A percentile compares a stretch with the other conserved stretches of the same genome.
These are phyloP conservation scores for Hirschfeldia incana DNA, from an alignment of 345 rosid species.

Conservation along the genomic window DNA sequence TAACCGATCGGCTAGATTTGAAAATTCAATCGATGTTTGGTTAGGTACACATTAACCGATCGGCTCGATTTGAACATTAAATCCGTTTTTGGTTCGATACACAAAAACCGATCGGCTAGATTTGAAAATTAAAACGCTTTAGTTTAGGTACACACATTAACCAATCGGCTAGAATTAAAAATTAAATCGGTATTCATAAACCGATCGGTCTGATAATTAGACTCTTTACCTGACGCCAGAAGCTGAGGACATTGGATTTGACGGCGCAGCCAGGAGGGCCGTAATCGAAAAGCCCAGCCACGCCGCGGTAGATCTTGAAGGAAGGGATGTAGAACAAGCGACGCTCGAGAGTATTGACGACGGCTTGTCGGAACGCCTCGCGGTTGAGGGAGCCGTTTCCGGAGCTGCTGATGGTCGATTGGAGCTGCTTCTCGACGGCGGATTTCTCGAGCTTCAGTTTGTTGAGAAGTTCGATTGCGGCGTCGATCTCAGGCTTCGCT, in stretches of 20 bases:
- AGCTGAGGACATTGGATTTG: constrained; percentile 76
- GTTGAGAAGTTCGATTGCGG: constrained; percentile 69
- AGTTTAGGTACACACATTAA: background rate
- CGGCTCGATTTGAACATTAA: too few species aligned
- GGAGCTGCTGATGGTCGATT: constrained; percentile 49
- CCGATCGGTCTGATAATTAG: background rate
- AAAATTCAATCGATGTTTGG: too few species aligned
- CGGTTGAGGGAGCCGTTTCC: constrained; percentile 48
- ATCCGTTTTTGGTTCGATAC: background rate
- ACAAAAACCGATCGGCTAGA: too few species aligned
- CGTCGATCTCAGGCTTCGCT: constrained; percentile 58
- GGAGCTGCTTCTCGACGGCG: constrained; percentile 72
- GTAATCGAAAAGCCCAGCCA: constrained; percentile 89
- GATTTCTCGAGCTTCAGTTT: constrained; percentile 68
- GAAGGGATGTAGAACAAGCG: constrained; percentile 81
- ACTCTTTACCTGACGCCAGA: constrained; percentile 87
- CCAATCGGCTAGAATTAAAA: too few species aligned
- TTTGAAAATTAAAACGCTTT: background rate
- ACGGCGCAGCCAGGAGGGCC: constrained; percentile 94
- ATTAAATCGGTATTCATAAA: too few species aligned
- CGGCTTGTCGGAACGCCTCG: constrained; percentile 82
- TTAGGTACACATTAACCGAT: too few species aligned
- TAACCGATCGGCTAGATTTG: background rate
- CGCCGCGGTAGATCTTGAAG: constrained; percentile 87
- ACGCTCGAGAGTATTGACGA: constrained; percentile 73